A percentile compares a stretch with the other conserved stretches of the same genome.
Conservation (phyloP, 2,329 filamentous ascomycete species). For the Fusarium sp. region DNA sequence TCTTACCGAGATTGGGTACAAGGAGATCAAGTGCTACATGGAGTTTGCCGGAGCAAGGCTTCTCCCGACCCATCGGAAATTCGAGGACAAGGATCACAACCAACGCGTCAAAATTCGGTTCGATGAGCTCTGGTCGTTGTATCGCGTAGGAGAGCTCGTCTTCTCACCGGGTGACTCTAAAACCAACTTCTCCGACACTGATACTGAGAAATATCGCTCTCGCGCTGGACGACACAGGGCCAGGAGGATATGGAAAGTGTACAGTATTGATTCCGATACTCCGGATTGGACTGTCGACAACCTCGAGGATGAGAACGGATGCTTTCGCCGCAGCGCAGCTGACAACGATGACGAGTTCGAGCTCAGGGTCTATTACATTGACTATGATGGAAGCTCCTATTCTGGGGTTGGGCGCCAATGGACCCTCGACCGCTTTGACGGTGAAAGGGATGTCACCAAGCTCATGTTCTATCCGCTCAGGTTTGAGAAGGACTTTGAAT, state of each 20-base stretch:
- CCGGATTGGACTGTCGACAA: neutral
- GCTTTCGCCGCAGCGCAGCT: neutral
- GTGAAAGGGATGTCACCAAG: neutral
- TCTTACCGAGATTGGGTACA: neutral
- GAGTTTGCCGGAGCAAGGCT: neutral
- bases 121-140: neutral
- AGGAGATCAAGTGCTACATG: slow-evolving; percentile 5
- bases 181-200: neutral
- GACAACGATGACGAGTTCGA: neutral
- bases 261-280: neutral
- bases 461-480: neutral
- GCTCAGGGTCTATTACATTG: neutral
- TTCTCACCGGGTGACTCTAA: neutral
- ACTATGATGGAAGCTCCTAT: neutral
- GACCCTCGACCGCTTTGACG: neutral
- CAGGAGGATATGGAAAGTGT: neutral
- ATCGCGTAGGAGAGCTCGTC: neutral
- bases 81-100: neutral
- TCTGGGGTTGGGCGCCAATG: neutral
- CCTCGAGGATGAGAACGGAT: neutral
- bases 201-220: neutral
- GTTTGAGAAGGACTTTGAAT: neutral
- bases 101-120: neutral
- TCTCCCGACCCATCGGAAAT: neutral
- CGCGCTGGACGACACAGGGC: neutral